Evolutionary conservation across 345 rosid genomes (phyloP).

Genomic region (Linum usitatissimum): DNA sequence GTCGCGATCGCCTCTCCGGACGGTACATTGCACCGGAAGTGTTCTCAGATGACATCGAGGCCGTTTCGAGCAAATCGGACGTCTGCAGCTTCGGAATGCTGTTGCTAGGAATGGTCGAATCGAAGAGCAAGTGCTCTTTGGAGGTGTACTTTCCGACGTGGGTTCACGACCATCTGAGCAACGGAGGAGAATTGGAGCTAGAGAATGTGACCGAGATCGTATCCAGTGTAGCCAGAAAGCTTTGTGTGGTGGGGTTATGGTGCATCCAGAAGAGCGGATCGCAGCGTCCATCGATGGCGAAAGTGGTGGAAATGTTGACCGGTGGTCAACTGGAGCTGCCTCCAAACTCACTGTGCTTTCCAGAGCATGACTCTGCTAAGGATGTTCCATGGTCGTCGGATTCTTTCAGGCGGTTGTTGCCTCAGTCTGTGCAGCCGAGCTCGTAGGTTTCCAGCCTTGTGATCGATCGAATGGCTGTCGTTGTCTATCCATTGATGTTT

Average conservation of each 20-base stretch:
- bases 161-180: conserved; percentile 17
- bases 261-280: conserved; percentile 25
- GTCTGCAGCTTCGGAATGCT: not conserved
- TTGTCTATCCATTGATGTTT: too few species aligned
- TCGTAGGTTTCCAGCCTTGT: not conserved
- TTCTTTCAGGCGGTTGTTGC: not conserved
- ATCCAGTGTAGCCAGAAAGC: conserved; percentile 18
- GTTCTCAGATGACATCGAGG: conserved; percentile 1
- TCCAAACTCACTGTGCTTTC: conserved; percentile 19
- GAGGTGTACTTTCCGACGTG: conserved; percentile 14
- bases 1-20: conserved; percentile 13
- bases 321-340: conserved; percentile 25
- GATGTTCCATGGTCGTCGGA: not conserved
- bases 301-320: conserved; percentile 28
- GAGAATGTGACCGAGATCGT: conserved; percentile 11
- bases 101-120: not conserved
- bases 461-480: too few species aligned
- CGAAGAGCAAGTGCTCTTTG: not conserved
- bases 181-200: conserved; percentile 20
- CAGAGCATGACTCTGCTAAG: not conserved
- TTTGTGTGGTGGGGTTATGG: conserved; percentile 29
- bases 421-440: not conserved
- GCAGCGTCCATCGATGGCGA: conserved; percentile 29
- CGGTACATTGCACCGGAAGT: not conserved
- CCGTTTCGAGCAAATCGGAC: not conserved